These are phyloP conservation scores for Colletotrichum sp. DNA, from an alignment of 2,329 filamentous ascomycete species.

Conservation along the genomic window DNA sequence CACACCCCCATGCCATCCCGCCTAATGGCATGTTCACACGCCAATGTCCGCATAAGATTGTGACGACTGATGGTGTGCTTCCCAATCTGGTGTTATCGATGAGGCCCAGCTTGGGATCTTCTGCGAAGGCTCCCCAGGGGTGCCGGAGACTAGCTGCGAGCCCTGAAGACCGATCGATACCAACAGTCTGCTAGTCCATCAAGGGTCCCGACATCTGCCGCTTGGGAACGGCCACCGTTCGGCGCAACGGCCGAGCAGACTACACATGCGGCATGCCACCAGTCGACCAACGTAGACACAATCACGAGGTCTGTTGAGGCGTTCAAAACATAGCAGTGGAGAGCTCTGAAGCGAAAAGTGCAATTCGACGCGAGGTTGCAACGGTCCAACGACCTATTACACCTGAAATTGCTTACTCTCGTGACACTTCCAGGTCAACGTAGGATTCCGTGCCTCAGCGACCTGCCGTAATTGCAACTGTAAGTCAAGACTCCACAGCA, in stretches of 20 bases:
- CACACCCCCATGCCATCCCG: not conserved
- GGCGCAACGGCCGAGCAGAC: not conserved
- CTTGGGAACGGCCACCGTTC: not conserved
- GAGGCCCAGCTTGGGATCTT: not conserved
- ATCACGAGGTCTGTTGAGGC: not conserved
- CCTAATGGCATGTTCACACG: not conserved
- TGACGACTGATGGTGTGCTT: slow-evolving; percentile 2
- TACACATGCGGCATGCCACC: not conserved
- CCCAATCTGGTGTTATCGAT: slow-evolving; percentile 3
- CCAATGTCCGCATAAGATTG: slow-evolving; percentile 6
- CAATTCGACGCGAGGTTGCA: not conserved
- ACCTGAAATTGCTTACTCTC: not conserved
- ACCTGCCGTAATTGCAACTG: not conserved
- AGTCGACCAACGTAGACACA: not conserved
- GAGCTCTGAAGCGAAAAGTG: not conserved
- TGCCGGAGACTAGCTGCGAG: slow-evolving; percentile 6
- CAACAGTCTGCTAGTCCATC: not conserved
- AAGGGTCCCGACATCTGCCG: slow-evolving; percentile 2
- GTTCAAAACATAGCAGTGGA: not conserved
- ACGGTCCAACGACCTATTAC: not conserved
- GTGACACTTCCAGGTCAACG: not conserved
- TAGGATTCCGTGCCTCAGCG: slow-evolving; percentile 10
- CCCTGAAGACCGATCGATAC: slow-evolving; percentile 7
- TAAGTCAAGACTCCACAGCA: not conserved
- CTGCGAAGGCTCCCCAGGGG: slow-evolving; percentile 4